These are phyloP conservation scores for Fusarium praegraminearum DNA, from an alignment of 2,329 filamentous ascomycete species.

Conservation along the genomic window DNA sequence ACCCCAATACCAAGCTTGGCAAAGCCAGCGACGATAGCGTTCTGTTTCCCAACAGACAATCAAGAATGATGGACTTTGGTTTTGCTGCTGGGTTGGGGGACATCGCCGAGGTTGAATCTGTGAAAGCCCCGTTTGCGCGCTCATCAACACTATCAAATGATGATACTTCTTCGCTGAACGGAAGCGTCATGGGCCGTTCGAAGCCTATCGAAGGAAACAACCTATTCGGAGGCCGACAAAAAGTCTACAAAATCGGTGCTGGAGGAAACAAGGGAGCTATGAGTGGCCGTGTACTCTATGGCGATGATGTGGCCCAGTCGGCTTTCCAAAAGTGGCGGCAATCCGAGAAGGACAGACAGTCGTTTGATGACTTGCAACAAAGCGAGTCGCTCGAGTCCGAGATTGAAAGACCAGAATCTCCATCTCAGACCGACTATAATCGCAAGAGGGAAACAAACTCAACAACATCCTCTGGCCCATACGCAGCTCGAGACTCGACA, in stretches of 20 bases:
- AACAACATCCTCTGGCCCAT: slow-evolving; percentile 77
- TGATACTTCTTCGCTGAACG: slow-evolving; percentile 72
- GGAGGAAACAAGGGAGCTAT: slow-evolving; percentile 65
- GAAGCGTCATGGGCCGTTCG: slow-evolving; percentile 85
- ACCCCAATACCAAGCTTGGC: slow-evolving; percentile 87
- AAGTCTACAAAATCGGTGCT: slow-evolving; percentile 86
- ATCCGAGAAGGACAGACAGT: slow-evolving; percentile 66
- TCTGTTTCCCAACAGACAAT: slow-evolving; percentile 83
- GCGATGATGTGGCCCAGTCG: slow-evolving; percentile 85
- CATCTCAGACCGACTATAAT: slow-evolving; percentile 72
- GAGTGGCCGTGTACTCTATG: slow-evolving; percentile 80
- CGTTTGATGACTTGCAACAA: slow-evolving; percentile 52
- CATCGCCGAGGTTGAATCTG: slow-evolving; percentile 91
- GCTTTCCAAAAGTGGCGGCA: slow-evolving; percentile 83
- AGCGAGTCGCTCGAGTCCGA: slow-evolving; percentile 40
- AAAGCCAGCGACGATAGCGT: slow-evolving; percentile 98
- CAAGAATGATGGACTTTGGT: slow-evolving; percentile 79
- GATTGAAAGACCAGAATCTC: slow-evolving; percentile 56
- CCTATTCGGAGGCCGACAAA: slow-evolving; percentile 94
- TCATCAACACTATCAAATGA: slow-evolving; percentile 76
- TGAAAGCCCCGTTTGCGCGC: slow-evolving; percentile 73
- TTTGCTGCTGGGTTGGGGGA: slow-evolving; percentile 73
- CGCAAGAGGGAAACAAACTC: slow-evolving; percentile 88
- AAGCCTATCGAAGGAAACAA: slow-evolving; percentile 91
- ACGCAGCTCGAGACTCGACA: slow-evolving; percentile 80